These are phyloP conservation scores for Stephania yunnanensis DNA, from an alignment of 164 flowering plant genomes.

Conservation along the genomic window DNA sequence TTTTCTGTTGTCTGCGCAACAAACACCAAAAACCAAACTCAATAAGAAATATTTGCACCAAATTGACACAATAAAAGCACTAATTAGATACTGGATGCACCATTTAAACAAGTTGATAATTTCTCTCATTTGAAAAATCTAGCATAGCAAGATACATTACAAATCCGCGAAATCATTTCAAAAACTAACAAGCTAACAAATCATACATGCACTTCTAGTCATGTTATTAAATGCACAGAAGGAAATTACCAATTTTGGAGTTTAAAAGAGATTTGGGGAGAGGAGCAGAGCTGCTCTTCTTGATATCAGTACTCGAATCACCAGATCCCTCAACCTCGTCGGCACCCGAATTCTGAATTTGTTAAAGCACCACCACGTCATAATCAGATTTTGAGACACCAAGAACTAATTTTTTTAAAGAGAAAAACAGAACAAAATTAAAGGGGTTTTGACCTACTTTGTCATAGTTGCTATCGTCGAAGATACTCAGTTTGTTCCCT, in stretches of 20 bases:
- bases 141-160: not conserved
- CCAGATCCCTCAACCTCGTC: constrained; percentile 49
- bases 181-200: not conserved
- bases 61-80: not conserved
- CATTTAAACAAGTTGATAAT: not conserved
- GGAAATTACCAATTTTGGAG: constrained; percentile 32
- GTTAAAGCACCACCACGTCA: not conserved
- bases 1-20: constrained; percentile 57
- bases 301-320: constrained; percentile 38
- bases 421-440: not conserved
- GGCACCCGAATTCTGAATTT: constrained; percentile 38
- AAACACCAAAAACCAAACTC: constrained; percentile 1
- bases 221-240: not conserved
- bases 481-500: constrained; percentile 20
- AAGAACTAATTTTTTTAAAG: not conserved
- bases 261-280: constrained; percentile 24
- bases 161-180: not conserved
- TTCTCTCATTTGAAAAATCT: not conserved
- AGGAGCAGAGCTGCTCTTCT: constrained; percentile 27
- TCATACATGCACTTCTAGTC: not conserved
- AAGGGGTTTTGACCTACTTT: constrained; percentile 34
- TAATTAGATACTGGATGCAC: not conserved
- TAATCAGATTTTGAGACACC: not conserved
- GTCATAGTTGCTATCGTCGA: constrained; percentile 13
- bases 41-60: constrained; percentile 6